Percentiles rank a stretch among this genome's conserved stretches.
Conservation (phyloP, 192 early-diverging fungal species). For the Coemansia sp. region DNA sequence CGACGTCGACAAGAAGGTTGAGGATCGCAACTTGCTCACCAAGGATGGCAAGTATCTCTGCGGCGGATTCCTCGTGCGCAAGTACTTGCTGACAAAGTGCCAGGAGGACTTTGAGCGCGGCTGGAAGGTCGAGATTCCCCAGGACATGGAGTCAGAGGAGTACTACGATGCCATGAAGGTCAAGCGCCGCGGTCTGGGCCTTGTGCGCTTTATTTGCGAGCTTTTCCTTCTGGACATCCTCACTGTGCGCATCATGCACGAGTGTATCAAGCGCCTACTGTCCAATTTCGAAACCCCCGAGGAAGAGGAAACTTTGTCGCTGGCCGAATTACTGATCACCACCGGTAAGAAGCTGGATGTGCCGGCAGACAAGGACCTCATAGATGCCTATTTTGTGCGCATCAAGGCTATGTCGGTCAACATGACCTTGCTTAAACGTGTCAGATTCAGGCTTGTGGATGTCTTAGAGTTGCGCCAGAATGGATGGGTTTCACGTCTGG, state of each 20-base stretch:
- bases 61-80: slow-evolving; percentile 82
- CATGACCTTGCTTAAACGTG: slow-evolving; percentile 76
- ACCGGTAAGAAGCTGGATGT: slow-evolving; percentile 82
- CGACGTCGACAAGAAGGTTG: slow-evolving; percentile 58
- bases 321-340: slow-evolving; percentile 90
- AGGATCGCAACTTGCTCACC: slow-evolving; percentile 55
- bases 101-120: slow-evolving; percentile 94
- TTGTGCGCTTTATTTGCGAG: slow-evolving; percentile 94
- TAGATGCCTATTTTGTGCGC: slow-evolving; percentile 88
- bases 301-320: slow-evolving; percentile 93
- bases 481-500: slow-evolving; percentile 74
- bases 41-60: slow-evolving; percentile 59
- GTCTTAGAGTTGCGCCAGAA: slow-evolving; percentile 79
- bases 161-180: slow-evolving; percentile 86
- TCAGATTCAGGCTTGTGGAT: slow-evolving; percentile 91
- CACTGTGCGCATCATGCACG: slow-evolving; percentile 92
- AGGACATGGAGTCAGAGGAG: slow-evolving; percentile 75
- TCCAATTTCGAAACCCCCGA: slow-evolving; percentile 74
- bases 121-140: slow-evolving; percentile 82
- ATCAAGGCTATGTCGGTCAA: slow-evolving; percentile 77
- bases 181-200: slow-evolving; percentile 93
- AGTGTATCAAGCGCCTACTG: slow-evolving; percentile 85
- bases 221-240: slow-evolving; percentile 90
- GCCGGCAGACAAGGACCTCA: slow-evolving; percentile 53
- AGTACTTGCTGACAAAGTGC: slow-evolving; percentile 89